These are phyloP conservation scores for Trichoderma koningii DNA, from an alignment of 2,329 filamentous ascomycete species.

Conservation along the genomic window DNA sequence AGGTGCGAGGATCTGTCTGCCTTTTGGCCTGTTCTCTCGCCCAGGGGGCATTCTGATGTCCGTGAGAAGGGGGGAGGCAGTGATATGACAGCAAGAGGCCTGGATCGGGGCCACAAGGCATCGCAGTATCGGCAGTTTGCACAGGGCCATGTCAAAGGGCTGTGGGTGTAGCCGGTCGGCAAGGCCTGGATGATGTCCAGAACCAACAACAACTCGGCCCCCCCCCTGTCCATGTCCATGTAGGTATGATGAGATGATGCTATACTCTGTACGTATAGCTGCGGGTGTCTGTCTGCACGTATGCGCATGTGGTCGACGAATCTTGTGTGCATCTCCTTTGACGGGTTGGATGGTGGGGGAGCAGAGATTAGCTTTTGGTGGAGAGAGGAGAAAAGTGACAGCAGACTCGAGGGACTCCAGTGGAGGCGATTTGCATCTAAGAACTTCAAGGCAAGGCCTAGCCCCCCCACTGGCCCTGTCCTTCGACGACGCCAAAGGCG, in stretches of 20 bases:
- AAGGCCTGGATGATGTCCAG: conserved; percentile 17
- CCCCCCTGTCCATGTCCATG: conserved; percentile 27
- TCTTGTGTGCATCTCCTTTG: conserved; percentile 23
- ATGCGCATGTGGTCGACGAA: conserved; percentile 28
- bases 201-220: conserved; percentile 27
- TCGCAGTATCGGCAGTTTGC: conserved; percentile 29
- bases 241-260: background rate
- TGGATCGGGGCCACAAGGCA: conserved; percentile 33
- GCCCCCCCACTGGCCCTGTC: conserved; percentile 22
- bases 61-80: conserved; percentile 23
- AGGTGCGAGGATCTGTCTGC: conserved; percentile 27
- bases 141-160: conserved; percentile 36
- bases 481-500: conserved; percentile 21
- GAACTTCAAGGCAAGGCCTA: conserved; percentile 24
- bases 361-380: conserved; percentile 17
- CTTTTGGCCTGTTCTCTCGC: conserved; percentile 28
- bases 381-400: conserved; percentile 22
- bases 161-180: conserved; percentile 26
- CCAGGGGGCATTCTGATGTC: conserved; percentile 23
- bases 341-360: conserved; percentile 1
- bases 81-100: conserved; percentile 33
- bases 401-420: background rate
- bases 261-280: background rate
- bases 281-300: conserved; percentile 4
- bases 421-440: conserved; percentile 27